Evolutionary conservation across 176 grass and related monocot genomes (phyloP), one percentile per base, ranked within the genome.

Genomic region (Raddia guianensis): DNA sequence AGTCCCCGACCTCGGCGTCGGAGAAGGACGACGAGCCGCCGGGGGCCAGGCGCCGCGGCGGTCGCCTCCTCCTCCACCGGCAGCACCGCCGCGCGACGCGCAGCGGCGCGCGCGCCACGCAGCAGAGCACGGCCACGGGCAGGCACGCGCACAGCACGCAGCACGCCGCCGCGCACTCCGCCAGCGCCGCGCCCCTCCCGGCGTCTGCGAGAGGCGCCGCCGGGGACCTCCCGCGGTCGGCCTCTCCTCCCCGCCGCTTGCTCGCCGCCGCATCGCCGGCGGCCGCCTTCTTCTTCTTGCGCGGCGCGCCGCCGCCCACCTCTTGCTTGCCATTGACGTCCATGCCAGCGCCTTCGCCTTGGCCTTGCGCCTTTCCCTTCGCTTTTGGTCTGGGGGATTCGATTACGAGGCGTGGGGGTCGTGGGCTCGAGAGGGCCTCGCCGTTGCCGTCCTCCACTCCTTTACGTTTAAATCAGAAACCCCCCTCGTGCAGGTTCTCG

Each of bases 71-170:
- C 73, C 47, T 58, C 43, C 70, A 37, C 77, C 68, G 12, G 57
- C 84, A 77, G 78, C 86, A 84, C 49, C 85, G 78, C 14, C 84
- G 65, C 19, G 82, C 91, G 82, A 71, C 70, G 58, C 78, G 77
- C 75, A 91, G 42, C 9, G 94, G 91, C 10, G 83, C 80, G 56
- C 86, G 79, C 83, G 82, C 68, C 73, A 86, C 86, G 89, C 89
- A 90, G 83, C 86, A 91, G 66, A 84, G 75, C 73, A 84, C 75
- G 49, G 81, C 78, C 64, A 91, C 73, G 8, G 91, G 91, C 7
- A 92, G 81, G 82, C 91, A 97, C 77, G 86, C 82, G 84, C 94
- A 97, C 2, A 97, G 68, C 65, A 89, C 65, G 83, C 91, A 94
- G 80, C 80, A 83, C 9, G 77, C 70, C 6, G 63, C 75, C 49